Conservation (phyloP, 2,329 filamentous ascomycete species). For the Colletotrichum siamense region DNA sequence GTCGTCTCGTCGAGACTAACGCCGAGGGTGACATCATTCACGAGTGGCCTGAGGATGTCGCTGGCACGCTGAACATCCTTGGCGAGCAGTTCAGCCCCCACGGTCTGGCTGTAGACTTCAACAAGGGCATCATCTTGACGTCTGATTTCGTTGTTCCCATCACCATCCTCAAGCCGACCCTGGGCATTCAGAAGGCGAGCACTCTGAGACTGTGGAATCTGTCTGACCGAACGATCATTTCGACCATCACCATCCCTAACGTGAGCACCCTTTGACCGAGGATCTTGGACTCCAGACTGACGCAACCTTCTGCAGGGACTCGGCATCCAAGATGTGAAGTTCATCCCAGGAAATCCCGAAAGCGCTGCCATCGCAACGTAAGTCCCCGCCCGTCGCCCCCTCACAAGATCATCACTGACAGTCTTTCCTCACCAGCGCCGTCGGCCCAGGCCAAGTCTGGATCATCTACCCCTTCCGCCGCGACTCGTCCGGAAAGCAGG, state of each 20-base stretch:
- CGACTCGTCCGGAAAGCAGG: constrained; percentile 59
- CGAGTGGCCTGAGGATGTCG: constrained; percentile 65
- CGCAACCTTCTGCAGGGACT: background rate
- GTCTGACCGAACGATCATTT: background rate
- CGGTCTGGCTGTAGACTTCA: constrained; percentile 62
- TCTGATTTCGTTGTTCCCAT: constrained; percentile 68
- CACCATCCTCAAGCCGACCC: constrained; percentile 64
- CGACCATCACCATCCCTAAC: background rate
- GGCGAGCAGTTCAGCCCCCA: constrained; percentile 67
- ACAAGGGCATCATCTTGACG: constrained; percentile 63
- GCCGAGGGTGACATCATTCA: constrained; percentile 63
- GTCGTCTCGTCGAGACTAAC: constrained; percentile 57
- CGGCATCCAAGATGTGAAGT: background rate
- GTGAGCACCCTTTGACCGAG: background rate
- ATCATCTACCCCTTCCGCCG: constrained; percentile 68
- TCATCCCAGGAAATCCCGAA: background rate
- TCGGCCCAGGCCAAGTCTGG: constrained; percentile 66
- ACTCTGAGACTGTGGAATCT: constrained; percentile 35
- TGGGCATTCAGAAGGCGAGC: constrained; percentile 58
- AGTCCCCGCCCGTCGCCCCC: background rate
- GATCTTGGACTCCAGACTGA: background rate
- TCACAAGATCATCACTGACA: background rate
- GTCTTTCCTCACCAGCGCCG: constrained; percentile 46
- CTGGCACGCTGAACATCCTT: constrained; percentile 59
- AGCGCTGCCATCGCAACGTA: background rate